Conservation (phyloP, 306 rosid species). For the Rosa chinensis region DNA sequence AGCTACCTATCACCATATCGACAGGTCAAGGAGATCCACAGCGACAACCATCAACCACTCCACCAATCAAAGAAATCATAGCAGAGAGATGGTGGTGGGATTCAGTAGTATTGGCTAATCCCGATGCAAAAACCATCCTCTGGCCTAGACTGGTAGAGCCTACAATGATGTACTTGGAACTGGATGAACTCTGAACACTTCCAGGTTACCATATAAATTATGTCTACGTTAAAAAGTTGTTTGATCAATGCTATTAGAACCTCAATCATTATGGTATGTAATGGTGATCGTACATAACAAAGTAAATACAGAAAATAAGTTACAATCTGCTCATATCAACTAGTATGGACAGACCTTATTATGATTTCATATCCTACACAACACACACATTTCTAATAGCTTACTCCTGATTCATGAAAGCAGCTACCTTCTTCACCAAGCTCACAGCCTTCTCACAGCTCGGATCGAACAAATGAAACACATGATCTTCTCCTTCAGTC, state of each 20-base stretch:
- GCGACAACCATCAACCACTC: background rate
- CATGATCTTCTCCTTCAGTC: constrained; percentile 28
- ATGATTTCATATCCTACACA: background rate
- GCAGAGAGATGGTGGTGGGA: background rate
- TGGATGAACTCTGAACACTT: background rate
- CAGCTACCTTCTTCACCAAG: constrained; percentile 10
- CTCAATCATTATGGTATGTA: too few species aligned
- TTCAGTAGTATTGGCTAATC: background rate
- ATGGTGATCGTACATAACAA: too few species aligned
- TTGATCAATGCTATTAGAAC: background rate
- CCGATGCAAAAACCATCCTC: background rate
- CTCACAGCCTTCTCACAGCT: constrained; percentile 20
- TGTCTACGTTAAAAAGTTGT: background rate
- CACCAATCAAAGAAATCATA: background rate
- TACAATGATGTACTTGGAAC: background rate
- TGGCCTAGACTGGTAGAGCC: background rate
- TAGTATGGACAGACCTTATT: background rate
- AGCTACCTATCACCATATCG: background rate
- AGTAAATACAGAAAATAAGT: too few species aligned
- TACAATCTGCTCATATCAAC: background rate
- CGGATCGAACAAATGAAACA: constrained; percentile 32
- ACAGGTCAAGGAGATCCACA: background rate
- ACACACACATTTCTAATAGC: background rate
- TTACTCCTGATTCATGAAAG: constrained; percentile 1
- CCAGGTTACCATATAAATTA: background rate